Base-by-base conservation (phyloP, 1,284 basidiomycete species). In the Rugosomyces carneus region DNA sequence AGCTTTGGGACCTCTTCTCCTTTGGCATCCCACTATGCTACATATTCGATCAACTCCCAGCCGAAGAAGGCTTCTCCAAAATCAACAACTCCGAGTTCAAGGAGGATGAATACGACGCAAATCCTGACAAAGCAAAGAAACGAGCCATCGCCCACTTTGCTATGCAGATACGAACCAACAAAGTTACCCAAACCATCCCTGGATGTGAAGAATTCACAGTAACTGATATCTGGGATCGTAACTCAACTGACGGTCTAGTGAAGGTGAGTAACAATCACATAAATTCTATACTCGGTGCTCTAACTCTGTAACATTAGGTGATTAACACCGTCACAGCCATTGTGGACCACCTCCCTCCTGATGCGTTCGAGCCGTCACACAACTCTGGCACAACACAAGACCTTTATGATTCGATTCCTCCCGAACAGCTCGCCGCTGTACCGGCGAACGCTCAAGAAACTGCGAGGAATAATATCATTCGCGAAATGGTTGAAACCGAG, bases 21-120 rank as follows among this genome's bases (percentile, higher is more conserved):
- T 80, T 94, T 36, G 95, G 96, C 51, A 85, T 91, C 26, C 88
- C 94, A 29, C 85, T 99, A 52, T 95, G 93, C 71, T 93, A 87
- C 69, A 84, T 99, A 57, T 95, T 90, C 76, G 96, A 99, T 70
- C 81, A 87, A 60, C 82, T 95, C 48, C 87, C 88, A 23, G 76
- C 47, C 63, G 77, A 78, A 24, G 58, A 60, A 34, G 68, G 68
- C 48, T 73, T 75, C 51, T 76, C 80, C 37, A 86, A 81, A 64
- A 75, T 78, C 53, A 78, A 88, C 60, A 77, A 81, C 61, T 89
- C 85, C 5, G 72, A 81, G 54, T 74, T 72, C 60, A 67, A 70
- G 50, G 75, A 82, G 44, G 74, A 77, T 26, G 67, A 72, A 26
- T 81, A 79, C 52, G 81, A 89, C 29, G 69, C 77, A 37, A 76